Evolutionary conservation across 1,284 basidiomycete species (phyloP), one percentile per base, ranked within the genome.

Genomic region (Papiliotrema flavescens): DNA sequence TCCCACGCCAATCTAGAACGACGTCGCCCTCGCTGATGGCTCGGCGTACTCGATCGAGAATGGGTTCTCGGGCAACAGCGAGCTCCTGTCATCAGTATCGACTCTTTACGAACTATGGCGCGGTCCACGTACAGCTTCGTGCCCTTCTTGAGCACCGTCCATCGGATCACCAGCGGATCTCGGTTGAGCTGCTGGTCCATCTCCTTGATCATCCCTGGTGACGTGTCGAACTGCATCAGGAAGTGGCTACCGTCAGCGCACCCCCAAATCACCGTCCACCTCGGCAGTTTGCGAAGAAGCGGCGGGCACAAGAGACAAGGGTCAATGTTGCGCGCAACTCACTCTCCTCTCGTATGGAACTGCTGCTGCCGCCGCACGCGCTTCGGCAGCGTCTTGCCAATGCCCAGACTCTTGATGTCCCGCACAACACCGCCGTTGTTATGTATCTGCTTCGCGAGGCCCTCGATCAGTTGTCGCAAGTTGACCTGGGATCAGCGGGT

Each of bases 261-360:
- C 20, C n/a, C 24, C 32, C 43, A 7, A 37, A 11, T 3, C 19
- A 14, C 3, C 22, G 19, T 39, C 37, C 7, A 28, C 22, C 32
- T 14, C 23, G 23, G 17, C 3, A 6, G 22, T 39, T 6, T 9
- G 22, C 26, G 14, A 11, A 41, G 17, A 6, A 32, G 23, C 6
- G 15, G 28, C 28, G 28, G 28, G 28, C 5, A 32, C 28, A 11
- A 5, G 6, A 32, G 28, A 11, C 6, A 32, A 32, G 35, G 44
- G 46, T 41, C 24, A 17, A 44, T 34, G 26, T 17, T 34, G 13
- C 35, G 45, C 35, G 28, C 8, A 32, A 77, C 75, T 74, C 67
- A 77, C 75, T 77, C 75, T 58, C 74, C 75, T 17, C 64, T 62
- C 5, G 57, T 59, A 57, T 76, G 70, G 58, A 67, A 74, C 51